Evolutionary conservation across 257 asterid species (phyloP).

Genomic region (Rauvolfia tetraphylla): DNA sequence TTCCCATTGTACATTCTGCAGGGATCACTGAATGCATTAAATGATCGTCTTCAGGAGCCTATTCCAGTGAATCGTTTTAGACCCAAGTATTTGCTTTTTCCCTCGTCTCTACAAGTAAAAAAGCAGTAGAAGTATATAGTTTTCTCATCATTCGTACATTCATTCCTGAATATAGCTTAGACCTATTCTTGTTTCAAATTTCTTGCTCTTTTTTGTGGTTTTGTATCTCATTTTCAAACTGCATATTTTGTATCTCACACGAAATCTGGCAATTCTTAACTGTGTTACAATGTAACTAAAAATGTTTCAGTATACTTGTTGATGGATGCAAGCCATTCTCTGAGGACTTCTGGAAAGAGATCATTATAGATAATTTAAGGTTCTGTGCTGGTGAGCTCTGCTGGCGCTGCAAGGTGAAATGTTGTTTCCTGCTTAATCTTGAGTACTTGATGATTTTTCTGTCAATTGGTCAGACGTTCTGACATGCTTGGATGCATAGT

Average conservation of each 20-base stretch:
- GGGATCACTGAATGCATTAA: conserved; percentile 56
- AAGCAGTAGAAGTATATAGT: not conserved
- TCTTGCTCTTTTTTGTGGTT: not conserved
- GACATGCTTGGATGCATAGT: not conserved
- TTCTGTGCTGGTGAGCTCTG: conserved; percentile 62
- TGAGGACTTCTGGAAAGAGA: conserved; percentile 60
- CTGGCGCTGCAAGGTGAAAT: conserved; percentile 54
- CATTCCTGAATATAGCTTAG: not conserved
- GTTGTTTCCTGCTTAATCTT: not conserved
- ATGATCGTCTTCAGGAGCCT: conserved; percentile 51
- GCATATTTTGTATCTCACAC: not conserved
- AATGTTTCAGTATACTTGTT: conserved; percentile 40
- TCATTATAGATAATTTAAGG: conserved; percentile 34
- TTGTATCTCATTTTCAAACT: not conserved
- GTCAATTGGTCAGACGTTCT: not conserved
- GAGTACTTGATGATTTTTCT: not conserved
- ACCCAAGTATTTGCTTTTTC: conserved; percentile 44
- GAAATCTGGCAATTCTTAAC: not conserved
- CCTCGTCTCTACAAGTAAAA: not conserved
- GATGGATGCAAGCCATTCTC: conserved; percentile 64
- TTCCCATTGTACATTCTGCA: conserved; percentile 20
- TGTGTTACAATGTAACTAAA: not conserved
- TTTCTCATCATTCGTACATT: not conserved
- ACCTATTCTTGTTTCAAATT: not conserved
- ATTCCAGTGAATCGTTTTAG: conserved; percentile 58